Conservation (phyloP, 179 eudicot genomes). For the Silene noctiflora region DNA sequence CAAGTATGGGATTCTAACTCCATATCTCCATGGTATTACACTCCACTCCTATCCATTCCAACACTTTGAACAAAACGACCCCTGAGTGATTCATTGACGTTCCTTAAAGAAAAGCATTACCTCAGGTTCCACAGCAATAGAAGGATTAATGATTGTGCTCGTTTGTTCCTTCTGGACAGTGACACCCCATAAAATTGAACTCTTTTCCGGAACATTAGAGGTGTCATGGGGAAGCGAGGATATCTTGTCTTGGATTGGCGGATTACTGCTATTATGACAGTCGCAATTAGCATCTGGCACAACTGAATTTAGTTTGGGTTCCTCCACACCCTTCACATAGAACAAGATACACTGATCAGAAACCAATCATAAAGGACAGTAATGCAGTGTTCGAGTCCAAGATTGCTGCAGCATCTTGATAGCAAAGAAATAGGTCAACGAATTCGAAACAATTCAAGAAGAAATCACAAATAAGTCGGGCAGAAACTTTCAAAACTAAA, state of each 20-base stretch:
- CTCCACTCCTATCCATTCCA: too few relatives aligned
- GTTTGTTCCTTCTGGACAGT: constrained; percentile 22
- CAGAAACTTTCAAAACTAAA: not conserved
- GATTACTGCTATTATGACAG: constrained; percentile 17
- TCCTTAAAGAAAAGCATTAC: constrained; percentile 24
- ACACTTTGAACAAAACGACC: not conserved
- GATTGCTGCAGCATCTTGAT: not conserved
- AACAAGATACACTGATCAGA: constrained; percentile 13
- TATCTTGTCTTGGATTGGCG: constrained; percentile 25
- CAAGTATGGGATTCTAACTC: too few relatives aligned
- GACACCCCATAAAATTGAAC: constrained; percentile 24
- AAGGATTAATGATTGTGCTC: constrained; percentile 13
- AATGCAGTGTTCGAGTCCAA: not conserved
- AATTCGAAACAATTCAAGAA: not conserved
- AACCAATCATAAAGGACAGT: not conserved
- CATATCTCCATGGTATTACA: too few relatives aligned
- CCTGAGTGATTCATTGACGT: not conserved
- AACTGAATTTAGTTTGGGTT: constrained; percentile 26
- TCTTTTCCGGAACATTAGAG: constrained; percentile 21
- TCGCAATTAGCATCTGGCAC: constrained; percentile 24
- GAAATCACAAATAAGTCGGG: not conserved
- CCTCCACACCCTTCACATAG: constrained; percentile 38
- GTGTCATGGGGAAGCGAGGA: constrained; percentile 22
- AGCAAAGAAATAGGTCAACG: not conserved
- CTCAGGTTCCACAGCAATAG: constrained; percentile 30